Evolutionary conservation across 2,329 filamentous ascomycete genomes (phyloP), one percentile per base, ranked within the genome.

Genomic region (Ceratocystiopsis brevicomis): DNA sequence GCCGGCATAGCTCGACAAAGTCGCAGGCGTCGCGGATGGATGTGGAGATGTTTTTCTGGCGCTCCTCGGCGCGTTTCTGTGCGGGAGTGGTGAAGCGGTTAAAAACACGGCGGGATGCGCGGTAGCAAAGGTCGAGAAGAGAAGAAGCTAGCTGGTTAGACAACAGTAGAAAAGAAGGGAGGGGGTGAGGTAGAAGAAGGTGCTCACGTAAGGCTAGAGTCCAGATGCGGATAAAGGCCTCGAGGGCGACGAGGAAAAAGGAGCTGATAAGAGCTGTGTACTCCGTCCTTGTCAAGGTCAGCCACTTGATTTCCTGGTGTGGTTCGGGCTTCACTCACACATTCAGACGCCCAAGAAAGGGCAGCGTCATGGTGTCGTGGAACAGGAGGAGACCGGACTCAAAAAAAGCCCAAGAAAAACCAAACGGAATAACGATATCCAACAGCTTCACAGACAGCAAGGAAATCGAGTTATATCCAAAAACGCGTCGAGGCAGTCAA

Each of bases 1-100:
- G 64, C 36, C 78, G 79, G 60, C 88, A 96, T n/a, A 98, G 72
- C 56, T 96, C 88, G 39, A 85, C 76, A 58, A 98, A 96, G 56
- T 96, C 90, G 47, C 82, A 75, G 5, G 88, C 85, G 56, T 90
- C 79, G 44, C 85, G 80, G 45, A 98, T 78, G 10, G 78, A 76
- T n/a, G 65, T 71, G 36, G 83, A 84, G 44, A 85, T 69, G 36
- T 72, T 75, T 76, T 85, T 79, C 54, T 77, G 80, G 54, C 71
- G 75, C 47, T 74, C 72, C 46, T 79, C 74, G 11, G 74, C 77
- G 51, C 70, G 73, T 52, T 76, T 79, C 37, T 76, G 73, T 47
- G 78, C 76, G 1, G 78, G 73, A 3, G 81, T 77, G 1, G 79
- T 78, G 39, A 90, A 71, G 43, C 71, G 65, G 54, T 94, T 87